Evolutionary conservation across 495 filamentous ascomycete species (phyloP).

Genomic region (Lineolata rhizophorae): DNA sequence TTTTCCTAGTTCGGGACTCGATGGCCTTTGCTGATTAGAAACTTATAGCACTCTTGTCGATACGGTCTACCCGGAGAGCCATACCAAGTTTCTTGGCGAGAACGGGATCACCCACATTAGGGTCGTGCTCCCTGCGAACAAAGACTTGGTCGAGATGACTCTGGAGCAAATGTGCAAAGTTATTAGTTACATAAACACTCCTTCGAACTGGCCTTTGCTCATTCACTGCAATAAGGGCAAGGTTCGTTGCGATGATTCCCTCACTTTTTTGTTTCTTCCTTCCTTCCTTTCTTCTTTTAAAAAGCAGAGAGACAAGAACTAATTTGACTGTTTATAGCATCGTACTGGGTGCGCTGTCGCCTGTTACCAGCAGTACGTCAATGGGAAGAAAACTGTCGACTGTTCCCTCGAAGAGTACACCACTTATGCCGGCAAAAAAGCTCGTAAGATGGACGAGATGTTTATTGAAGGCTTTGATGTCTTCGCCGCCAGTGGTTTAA

Average conservation of each 20-base stretch:
- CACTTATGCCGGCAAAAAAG: conserved; percentile 41
- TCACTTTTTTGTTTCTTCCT: conserved; percentile 1
- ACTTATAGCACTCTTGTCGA: conserved; percentile 47
- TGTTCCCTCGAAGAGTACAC: conserved; percentile 44
- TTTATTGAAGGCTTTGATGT: conserved; percentile 29
- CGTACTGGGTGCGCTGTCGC: conserved; percentile 67
- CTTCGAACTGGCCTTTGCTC: conserved; percentile 47
- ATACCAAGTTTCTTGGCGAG: conserved; percentile 34
- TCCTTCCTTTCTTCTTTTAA: conserved; percentile 1
- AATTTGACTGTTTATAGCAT: conserved; percentile 25
- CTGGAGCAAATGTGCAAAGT: conserved; percentile 38
- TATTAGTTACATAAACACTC: conserved; percentile 39
- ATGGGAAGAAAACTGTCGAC: conserved; percentile 24
- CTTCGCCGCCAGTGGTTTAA: too few species aligned
- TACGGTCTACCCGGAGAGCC: conserved; percentile 34
- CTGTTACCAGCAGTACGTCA: conserved; percentile 40
- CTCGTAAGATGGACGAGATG: conserved; percentile 26
- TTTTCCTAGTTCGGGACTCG: conserved; percentile 3
- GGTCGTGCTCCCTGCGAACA: conserved; percentile 56
- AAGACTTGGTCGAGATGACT: conserved; percentile 34
- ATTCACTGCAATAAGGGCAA: conserved; percentile 84
- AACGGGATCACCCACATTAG: conserved; percentile 43
- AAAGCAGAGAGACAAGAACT: too few species aligned
- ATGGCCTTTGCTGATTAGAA: conserved; percentile 1
- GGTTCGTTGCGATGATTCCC: conserved; percentile 21